Conservation (phyloP, 768 basidiomycete species). For the Wakefieldia striispora region DNA sequence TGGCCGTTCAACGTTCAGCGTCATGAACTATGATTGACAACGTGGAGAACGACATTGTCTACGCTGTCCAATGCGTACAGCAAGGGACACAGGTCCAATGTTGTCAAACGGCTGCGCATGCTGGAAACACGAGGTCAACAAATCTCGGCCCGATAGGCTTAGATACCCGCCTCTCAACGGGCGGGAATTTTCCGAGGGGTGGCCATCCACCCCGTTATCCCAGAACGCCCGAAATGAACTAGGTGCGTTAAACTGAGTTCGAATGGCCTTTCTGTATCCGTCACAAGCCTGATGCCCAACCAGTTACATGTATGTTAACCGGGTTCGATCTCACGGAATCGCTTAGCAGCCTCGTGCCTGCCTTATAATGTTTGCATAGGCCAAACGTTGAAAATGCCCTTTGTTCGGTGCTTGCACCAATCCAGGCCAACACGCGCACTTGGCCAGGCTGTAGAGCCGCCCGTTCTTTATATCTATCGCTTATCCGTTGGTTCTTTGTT, state of each 20-base stretch:
- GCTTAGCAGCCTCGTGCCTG: slow-evolving; percentile 35
- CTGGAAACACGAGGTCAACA: slow-evolving; percentile 29
- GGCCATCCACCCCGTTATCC: slow-evolving; percentile 14
- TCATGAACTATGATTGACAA: slow-evolving; percentile 1
- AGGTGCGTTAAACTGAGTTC: slow-evolving; percentile 18
- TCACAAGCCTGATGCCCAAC: slow-evolving; percentile 14
- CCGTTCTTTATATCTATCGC: slow-evolving; percentile 22
- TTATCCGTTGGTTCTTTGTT: slow-evolving; percentile 1
- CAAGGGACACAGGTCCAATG: not conserved
- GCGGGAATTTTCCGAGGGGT: slow-evolving; percentile 13
- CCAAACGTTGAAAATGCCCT: slow-evolving; percentile 20
- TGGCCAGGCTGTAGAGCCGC: slow-evolving; percentile 24
- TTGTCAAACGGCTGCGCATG: slow-evolving; percentile 5
- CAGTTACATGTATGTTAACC: slow-evolving; percentile 17
- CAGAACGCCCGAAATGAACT: slow-evolving; percentile 30
- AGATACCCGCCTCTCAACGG: slow-evolving; percentile 4
- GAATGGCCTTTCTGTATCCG: slow-evolving; percentile 20
- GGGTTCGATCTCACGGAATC: slow-evolving; percentile 33
- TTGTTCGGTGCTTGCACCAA: slow-evolving; percentile 22
- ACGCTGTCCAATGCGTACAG: slow-evolving; percentile 7
- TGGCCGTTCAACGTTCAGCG: not conserved
- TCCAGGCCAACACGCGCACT: slow-evolving; percentile 29
- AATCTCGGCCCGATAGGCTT: slow-evolving; percentile 15
- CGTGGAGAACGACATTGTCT: slow-evolving; percentile 4
- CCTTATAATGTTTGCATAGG: slow-evolving; percentile 32